Base-by-base conservation (phyloP, 495 filamentous ascomycete genomes). In the Penicillium nucicola region DNA sequence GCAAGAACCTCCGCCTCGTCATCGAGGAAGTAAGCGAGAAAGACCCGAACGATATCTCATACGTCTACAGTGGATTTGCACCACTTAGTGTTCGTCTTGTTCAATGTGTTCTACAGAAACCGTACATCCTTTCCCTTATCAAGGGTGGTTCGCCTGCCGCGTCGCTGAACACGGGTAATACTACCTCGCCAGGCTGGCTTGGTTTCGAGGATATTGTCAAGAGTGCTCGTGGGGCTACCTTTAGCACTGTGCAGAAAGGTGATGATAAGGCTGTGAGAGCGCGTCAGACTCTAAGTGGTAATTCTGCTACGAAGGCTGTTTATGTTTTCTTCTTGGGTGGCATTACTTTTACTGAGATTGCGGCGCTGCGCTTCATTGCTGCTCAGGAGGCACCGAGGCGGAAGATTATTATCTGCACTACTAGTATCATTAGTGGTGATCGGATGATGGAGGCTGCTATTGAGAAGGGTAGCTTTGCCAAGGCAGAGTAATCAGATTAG, bases 1-100 rank as follows among this genome's bases (percentile, higher is more conserved):
- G 95, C 28, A 90, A 90, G 64, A 81, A 83, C 52, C 83, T 99
- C 20, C 82, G 86, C 19, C 81, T 99, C 41, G 92, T 97, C 54
- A 86, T 96, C 45, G 92, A 97, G 65, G 95, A 99, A 65, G 92
- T 97, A 49, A 92, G 95, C 62, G 95, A 97, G 66, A 84, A 92
- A 38, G 89, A 96, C n/a, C 95, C 95, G 8, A 85, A 92, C 57
- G 95, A 99, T 53, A 88, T 97, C 53, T 89, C 95, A 9, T 99
- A 97, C 62, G 92, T 95, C 30, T 99, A 96, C 75, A 92, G 88
- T 55, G 95, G 95, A 38, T 97, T 97, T 65, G 95, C 95, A 5
- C 93, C 95, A 2, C 79, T 99, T 18, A 95, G 88, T 48, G 79
- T 97, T 52, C 88, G 95, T 13, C 81, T 99, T 14, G 86, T 99